These are phyloP conservation scores for Hemisphaericaspora xylofermentans DNA, from an alignment of 1,139 yeast species.

Conservation along the genomic window DNA sequence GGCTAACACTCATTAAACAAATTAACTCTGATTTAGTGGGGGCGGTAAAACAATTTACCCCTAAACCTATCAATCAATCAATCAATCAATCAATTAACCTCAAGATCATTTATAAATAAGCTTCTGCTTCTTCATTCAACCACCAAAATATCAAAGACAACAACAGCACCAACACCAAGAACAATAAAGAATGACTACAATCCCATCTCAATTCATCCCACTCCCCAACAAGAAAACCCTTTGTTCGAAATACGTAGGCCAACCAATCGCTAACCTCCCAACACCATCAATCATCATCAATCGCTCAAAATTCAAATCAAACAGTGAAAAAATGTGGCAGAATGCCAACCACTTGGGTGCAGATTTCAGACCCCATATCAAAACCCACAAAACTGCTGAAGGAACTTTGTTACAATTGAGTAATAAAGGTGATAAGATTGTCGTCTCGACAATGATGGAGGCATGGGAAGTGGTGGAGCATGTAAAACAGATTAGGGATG, in stretches of 20 bases:
- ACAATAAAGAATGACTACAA: background rate
- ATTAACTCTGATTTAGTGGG: no score
- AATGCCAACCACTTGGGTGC: conserved; percentile 30
- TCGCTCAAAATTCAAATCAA: conserved; percentile 20
- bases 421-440: conserved; percentile 38
- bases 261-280: conserved; percentile 27
- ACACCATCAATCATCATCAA: conserved; percentile 38
- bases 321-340: conserved; percentile 32
- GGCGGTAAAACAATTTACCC: no score
- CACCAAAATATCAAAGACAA: no score
- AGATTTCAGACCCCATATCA: conserved; percentile 66
- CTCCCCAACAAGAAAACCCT: conserved; percentile 25
- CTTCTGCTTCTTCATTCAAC: no score
- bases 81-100: no score
- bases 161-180: background rate
- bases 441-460: conserved; percentile 73
- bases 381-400: conserved; percentile 63
- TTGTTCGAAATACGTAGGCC: conserved; percentile 26
- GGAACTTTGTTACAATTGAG: conserved; percentile 35
- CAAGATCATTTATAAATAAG: no score
- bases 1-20: no score
- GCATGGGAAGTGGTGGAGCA: conserved; percentile 52
- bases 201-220: conserved; percentile 19
- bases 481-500: conserved; percentile 48
- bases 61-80: no score